Conservation (phyloP, 2,329 filamentous ascomycete species). For the Pseudogymnoascus verrucosus region DNA sequence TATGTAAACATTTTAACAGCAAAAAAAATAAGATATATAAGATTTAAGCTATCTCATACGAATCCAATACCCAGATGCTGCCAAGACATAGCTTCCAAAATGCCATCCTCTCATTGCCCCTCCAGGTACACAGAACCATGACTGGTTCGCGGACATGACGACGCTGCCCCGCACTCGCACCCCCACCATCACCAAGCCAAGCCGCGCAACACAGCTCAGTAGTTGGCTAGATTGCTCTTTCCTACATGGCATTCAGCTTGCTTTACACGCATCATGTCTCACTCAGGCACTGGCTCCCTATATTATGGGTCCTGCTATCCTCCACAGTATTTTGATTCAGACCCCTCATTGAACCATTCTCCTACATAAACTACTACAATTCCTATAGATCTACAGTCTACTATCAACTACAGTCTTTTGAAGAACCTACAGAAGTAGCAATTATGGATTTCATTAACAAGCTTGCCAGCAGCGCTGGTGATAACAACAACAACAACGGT, state of each 20-base stretch:
- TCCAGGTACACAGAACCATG: background rate
- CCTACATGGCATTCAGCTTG: background rate
- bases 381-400: background rate
- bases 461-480: conserved; percentile 35
- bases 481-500: conserved; percentile 30
- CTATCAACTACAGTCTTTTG: background rate
- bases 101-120: background rate
- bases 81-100: background rate
- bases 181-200: conserved; percentile 3
- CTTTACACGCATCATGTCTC: conserved; percentile 2
- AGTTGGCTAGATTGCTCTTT: background rate
- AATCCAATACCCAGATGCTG: background rate
- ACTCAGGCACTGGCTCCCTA: conserved; percentile 1
- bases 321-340: background rate
- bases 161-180: background rate
- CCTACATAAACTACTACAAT: background rate
- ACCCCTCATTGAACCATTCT: background rate
- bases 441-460: conserved; percentile 51
- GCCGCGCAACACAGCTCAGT: background rate
- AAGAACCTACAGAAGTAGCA: background rate
- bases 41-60: background rate
- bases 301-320: background rate
- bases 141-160: background rate
- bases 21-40: background rate
- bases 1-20: background rate